Conservation (phyloP, 78 protist species). For the Planoprotostelium fungivorum region DNA sequence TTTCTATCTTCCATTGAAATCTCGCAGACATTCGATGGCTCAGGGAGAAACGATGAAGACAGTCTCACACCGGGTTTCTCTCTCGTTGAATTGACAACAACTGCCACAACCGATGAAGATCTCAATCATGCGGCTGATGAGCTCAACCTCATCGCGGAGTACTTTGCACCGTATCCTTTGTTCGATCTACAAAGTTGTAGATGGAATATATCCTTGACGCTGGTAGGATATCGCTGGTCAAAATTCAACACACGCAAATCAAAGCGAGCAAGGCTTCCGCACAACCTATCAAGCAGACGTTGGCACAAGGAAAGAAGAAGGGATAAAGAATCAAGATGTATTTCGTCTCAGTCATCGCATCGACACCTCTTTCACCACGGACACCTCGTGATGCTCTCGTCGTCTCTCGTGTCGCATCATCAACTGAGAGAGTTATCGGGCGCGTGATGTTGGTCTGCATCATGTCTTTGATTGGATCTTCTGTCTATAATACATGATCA, state of each 20-base stretch:
- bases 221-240: not conserved
- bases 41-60: not conserved
- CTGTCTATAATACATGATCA: not conserved
- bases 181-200: not conserved
- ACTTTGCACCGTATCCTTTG: not conserved
- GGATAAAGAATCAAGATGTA: too few relatives aligned
- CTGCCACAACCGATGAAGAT: not conserved
- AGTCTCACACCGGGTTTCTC: not conserved
- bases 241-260: not conserved
- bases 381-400: too few relatives aligned
- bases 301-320: not conserved
- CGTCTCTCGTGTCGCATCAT: too few relatives aligned
- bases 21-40: not conserved
- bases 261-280: not conserved
- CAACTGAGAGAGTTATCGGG: too few relatives aligned
- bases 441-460: too few relatives aligned
- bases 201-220: not conserved
- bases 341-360: too few relatives aligned
- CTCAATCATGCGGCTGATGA: not conserved
- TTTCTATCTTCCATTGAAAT: not conserved
- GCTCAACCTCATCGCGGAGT: not conserved
- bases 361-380: too few relatives aligned
- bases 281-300: not conserved
- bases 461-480: too few relatives aligned
- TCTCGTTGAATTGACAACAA: not conserved